A percentile compares a stretch with the other conserved stretches of the same genome.
Conservation (phyloP, 805 yeast genomes). For the Nakazawaea laoshanensis region DNA sequence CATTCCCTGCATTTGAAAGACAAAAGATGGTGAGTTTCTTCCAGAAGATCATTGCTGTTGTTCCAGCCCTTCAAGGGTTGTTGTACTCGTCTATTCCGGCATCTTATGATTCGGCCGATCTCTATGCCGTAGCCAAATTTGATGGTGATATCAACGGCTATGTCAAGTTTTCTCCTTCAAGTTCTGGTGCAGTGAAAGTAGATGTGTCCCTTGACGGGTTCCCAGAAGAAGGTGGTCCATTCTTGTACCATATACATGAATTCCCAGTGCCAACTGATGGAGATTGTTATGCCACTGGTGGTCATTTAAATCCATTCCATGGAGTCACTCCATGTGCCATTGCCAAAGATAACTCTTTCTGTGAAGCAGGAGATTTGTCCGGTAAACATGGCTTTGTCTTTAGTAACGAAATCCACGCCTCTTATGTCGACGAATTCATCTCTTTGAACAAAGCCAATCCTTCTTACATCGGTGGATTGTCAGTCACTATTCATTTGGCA, state of each 20-base stretch:
- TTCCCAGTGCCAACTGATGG: conserved; percentile 25
- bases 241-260: conserved; percentile 36
- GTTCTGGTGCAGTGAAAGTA: conserved; percentile 28
- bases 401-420: conserved; percentile 30
- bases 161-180: conserved; percentile 40
- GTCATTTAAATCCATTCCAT: conserved; percentile 34
- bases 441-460: conserved; percentile 29
- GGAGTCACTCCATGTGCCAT: conserved; percentile 28
- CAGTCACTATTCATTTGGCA: conserved; percentile 41
- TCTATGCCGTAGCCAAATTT: conserved; percentile 50
- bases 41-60: conserved; percentile 1
- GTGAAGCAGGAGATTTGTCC: conserved; percentile 41
- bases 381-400: conserved; percentile 40
- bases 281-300: conserved; percentile 30
- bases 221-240: conserved; percentile 34
- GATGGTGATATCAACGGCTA: conserved; percentile 40
- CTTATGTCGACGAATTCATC: conserved; percentile 31
- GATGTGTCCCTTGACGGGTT: conserved; percentile 35
- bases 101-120: conserved; percentile 33
- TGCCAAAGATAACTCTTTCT: conserved; percentile 26
- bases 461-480: conserved; percentile 32
- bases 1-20: background rate
- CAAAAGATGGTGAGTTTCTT: conserved; percentile 4
- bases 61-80: conserved; percentile 3
- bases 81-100: conserved; percentile 33